Percentiles rank a stretch among this genome's conserved stretches.
Evolutionary conservation across 495 filamentous ascomycete genomes (phyloP).

Genomic region (Aspergillus sparsus): DNA sequence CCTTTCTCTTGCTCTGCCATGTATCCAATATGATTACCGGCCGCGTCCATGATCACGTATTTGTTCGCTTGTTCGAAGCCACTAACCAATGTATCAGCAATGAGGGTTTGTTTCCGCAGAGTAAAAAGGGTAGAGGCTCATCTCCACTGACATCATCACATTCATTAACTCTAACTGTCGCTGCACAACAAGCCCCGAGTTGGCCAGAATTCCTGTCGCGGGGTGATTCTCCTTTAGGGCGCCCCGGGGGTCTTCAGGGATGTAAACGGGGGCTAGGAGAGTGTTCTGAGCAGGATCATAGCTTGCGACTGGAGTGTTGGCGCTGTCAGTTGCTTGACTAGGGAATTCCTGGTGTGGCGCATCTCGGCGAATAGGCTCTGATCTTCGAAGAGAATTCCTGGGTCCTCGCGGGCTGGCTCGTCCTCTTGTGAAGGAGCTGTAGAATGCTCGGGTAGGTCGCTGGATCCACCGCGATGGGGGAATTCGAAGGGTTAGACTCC

Average conservation of each 20-base stretch:
- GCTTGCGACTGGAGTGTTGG: constrained; percentile 21
- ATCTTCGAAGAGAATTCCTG: constrained; percentile 35
- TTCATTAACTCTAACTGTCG: constrained; percentile 71
- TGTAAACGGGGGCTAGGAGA: constrained; percentile 54
- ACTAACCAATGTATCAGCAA: constrained; percentile 24
- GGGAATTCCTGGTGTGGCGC: constrained; percentile 14
- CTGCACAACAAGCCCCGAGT: constrained; percentile 66
- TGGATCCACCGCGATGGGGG: constrained; percentile 27
- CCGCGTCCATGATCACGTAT: constrained; percentile 71
- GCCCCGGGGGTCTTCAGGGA: constrained; percentile 63
- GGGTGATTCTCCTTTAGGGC: constrained; percentile 65
- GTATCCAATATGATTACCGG: constrained; percentile 67
- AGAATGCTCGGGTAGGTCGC: constrained; percentile 31
- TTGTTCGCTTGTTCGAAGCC: constrained; percentile 74
- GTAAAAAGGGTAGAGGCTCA: neutral
- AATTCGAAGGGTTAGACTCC: constrained; percentile 31
- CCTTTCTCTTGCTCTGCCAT: constrained; percentile 69
- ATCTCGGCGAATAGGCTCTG: constrained; percentile 24
- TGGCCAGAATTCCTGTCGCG: constrained; percentile 57
- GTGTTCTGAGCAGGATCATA: constrained; percentile 49
- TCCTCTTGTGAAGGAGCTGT: constrained; percentile 34
- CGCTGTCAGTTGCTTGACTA: constrained; percentile 11
- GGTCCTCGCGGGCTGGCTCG: constrained; percentile 32
- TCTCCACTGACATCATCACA: constrained; percentile 55
- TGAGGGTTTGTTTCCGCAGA: neutral